Evolutionary conservation across 345 rosid species (phyloP).

Genomic region (Clausena lansium): DNA sequence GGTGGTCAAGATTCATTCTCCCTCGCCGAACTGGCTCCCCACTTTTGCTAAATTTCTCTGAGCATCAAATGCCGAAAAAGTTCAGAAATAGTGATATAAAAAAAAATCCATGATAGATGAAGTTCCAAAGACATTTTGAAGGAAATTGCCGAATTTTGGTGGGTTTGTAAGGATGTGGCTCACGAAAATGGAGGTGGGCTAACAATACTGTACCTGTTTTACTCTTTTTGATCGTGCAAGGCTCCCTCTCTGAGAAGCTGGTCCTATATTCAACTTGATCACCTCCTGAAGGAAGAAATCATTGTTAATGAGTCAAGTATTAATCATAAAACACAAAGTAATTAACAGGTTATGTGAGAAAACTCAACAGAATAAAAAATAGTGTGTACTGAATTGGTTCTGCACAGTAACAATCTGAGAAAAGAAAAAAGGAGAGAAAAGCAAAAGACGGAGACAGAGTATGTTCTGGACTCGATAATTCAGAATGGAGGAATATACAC

Average conservation of each 20-base stretch:
- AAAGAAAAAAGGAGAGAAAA: background rate
- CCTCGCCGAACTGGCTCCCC: conserved; percentile 66
- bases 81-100: background rate
- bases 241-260: conserved; percentile 82
- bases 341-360: background rate
- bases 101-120: background rate
- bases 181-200: background rate
- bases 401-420: background rate
- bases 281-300: conserved; percentile 41
- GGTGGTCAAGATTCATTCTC: conserved; percentile 90
- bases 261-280: conserved; percentile 57
- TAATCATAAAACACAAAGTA: conserved; percentile 5
- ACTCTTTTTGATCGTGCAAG: conserved; percentile 76
- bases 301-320: conserved; percentile 3
- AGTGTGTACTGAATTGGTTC: background rate
- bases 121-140: conserved; percentile 4
- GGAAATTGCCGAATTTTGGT: background rate
- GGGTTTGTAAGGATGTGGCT: background rate
- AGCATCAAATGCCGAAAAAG: conserved; percentile 18
- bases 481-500: conserved; percentile 6
- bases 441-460: background rate
- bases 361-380: background rate
- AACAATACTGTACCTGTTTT: conserved; percentile 61
- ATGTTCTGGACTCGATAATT: background rate
- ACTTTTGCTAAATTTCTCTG: conserved; percentile 77